Conservation (phyloP, 352 stramenopile species). For the Phytophthora uliginosa region DNA sequence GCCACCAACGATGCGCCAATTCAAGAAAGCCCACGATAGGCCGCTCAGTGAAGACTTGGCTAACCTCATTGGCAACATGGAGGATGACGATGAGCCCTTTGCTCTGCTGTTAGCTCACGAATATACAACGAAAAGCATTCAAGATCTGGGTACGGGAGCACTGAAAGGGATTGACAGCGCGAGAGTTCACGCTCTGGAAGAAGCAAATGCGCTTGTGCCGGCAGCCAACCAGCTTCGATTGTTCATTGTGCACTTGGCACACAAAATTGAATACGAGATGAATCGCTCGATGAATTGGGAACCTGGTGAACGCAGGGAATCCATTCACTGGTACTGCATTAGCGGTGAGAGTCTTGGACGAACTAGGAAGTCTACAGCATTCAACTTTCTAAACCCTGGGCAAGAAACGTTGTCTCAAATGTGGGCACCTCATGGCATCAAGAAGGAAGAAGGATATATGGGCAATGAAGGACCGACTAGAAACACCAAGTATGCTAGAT, state of each 20-base stretch:
- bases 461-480: conserved; percentile 19
- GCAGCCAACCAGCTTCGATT: conserved; percentile 6
- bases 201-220: conserved; percentile 1
- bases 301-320: neutral
- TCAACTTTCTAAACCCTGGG: conserved; percentile 31
- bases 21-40: conserved; percentile 3
- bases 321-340: neutral
- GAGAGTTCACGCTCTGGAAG: conserved; percentile 16
- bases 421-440: conserved; percentile 17
- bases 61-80: conserved; percentile 37
- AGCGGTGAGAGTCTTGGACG: neutral
- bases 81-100: conserved; percentile 44
- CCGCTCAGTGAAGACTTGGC: conserved; percentile 6
- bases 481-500: conserved; percentile 28
- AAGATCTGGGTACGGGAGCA: conserved; percentile 10
- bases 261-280: conserved; percentile 15
- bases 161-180: conserved; percentile 23
- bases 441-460: conserved; percentile 22
- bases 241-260: conserved; percentile 17
- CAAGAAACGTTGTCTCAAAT: conserved; percentile 17
- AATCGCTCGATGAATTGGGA: neutral
- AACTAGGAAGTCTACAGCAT: neutral
- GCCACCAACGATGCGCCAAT: conserved; percentile 14
- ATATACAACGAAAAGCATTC: conserved; percentile 26
- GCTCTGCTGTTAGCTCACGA: conserved; percentile 26